Evolutionary conservation across 2,329 filamentous ascomycete genomes (phyloP), one percentile per base, ranked within the genome.

Genomic region (Arthrinium puccinioides): DNA sequence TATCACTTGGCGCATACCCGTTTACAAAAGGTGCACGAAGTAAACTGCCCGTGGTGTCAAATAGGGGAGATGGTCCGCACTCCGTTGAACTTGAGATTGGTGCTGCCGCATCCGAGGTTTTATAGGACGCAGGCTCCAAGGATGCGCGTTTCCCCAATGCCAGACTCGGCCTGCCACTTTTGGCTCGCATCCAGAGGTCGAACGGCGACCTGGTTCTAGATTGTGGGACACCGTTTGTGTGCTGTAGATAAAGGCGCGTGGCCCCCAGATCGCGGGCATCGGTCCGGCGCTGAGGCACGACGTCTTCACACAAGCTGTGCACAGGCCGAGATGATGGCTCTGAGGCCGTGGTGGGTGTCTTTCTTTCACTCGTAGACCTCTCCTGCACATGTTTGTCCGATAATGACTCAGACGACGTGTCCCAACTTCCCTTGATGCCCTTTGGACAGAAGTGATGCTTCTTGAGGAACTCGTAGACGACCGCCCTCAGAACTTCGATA

Each of bases 401-500:
- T n/a, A n/a, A n/a, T n/a, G n/a, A n/a, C n/a, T n/a, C n/a, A n/a
- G n/a, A n/a, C n/a, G n/a, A n/a, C n/a, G n/a, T n/a, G n/a, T n/a
- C n/a, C n/a, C n/a, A n/a, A n/a, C n/a, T n/a, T n/a, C n/a, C n/a
- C n/a, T n/a, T n/a, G n/a, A n/a, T n/a, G 37, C 51, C 42, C 29
- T 59, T 68, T 9, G 84, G 81, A 4, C 72, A 69, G 47, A 90
- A 82, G 43, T 83, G 70, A 49, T 92, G 72, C 20, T 79, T 79
- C 38, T 76, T 77, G 6, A 97, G 62, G 59, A 94, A 96, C 42
- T 87, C 78, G 33, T 71, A 74, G 19, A 85, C 67, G 53, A 89
- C 75, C 1, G 77, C 78, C 34, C 71, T 70, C 9, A 96, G 53
- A 3, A 96, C 66, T 29, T 83, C 75, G 1, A 74, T 48, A 2